phyloP scores from a whole-genome alignment of 2,329 filamentous ascomycete species.

The Talaromyces sp. region DNA sequence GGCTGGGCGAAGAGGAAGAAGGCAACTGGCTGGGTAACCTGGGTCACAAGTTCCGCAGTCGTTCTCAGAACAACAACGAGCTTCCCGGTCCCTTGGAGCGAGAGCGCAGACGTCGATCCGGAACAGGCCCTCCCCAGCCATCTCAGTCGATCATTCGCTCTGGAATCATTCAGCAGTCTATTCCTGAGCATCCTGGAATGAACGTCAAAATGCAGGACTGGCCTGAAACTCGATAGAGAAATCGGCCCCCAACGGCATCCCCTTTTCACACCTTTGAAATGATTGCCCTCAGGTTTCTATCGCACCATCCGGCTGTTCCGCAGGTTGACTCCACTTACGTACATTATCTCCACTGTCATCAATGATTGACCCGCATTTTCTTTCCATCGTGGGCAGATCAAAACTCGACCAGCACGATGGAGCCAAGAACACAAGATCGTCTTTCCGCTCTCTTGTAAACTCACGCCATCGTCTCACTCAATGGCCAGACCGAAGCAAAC shows the following conservation, averaged over 20 bases:
- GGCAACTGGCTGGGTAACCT: conserved; percentile 70
- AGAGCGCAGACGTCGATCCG: conserved; percentile 63
- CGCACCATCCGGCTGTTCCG: background rate
- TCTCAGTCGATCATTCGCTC: conserved; percentile 41
- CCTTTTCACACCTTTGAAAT: background rate
- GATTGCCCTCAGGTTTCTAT: background rate
- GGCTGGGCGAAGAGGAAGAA: conserved; percentile 69
- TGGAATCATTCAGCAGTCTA: conserved; percentile 37
- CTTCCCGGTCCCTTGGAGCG: conserved; percentile 53
- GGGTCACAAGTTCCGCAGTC: conserved; percentile 62
- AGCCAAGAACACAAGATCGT: conserved; percentile 11
- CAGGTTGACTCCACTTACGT: no score
- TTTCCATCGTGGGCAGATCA: background rate
- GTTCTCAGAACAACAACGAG: conserved; percentile 46
- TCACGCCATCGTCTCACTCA: conserved; percentile 12
- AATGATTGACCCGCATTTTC: background rate
- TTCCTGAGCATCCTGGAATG: conserved; percentile 31
- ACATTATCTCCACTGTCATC: background rate
- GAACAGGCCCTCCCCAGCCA: conserved; percentile 58
- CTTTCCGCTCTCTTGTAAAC: conserved; percentile 12
- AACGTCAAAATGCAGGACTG: conserved; percentile 44
- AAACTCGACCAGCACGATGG: background rate
- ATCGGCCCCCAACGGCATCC: conserved; percentile 1
- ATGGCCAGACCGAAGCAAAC: conserved; percentile 8
- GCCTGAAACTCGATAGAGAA: conserved; percentile 32